These are phyloP conservation scores for Cutaneotrichosporon arboriforme DNA, from an alignment of 1,284 basidiomycete genomes.

Conservation along the genomic window DNA sequence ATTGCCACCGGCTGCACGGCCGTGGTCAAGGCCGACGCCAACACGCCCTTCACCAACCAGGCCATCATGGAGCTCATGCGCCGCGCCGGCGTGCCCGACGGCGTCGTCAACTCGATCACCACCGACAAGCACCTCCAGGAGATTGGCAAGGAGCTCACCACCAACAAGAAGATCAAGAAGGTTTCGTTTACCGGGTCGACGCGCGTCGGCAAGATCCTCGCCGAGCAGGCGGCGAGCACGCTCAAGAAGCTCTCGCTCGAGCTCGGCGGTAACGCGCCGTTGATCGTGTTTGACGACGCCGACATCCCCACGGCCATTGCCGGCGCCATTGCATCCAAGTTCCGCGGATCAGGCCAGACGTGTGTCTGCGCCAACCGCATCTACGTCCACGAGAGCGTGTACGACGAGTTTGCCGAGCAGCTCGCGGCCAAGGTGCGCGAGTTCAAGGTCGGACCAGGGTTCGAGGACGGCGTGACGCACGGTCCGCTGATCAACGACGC, in stretches of 20 bases:
- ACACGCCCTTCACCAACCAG: slow-evolving; percentile 90
- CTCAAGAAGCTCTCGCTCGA: slow-evolving; percentile 89
- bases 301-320: slow-evolving; percentile 91
- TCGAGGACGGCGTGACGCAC: slow-evolving; percentile 76
- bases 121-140: slow-evolving; percentile 40
- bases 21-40: slow-evolving; percentile 91
- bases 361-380: slow-evolving; percentile 49
- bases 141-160: slow-evolving; percentile 44
- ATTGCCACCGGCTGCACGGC: slow-evolving; percentile 92
- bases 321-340: slow-evolving; percentile 84
- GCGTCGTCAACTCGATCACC: slow-evolving; percentile 91
- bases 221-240: slow-evolving; percentile 73
- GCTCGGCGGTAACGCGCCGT: slow-evolving; percentile 46
- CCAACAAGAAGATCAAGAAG: slow-evolving; percentile 54
- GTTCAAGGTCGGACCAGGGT: slow-evolving; percentile 88
- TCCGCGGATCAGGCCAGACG: slow-evolving; percentile 87
- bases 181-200: slow-evolving; percentile 91
- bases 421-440: slow-evolving; percentile 58
- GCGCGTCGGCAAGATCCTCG: slow-evolving; percentile 82
- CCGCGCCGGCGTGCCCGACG: slow-evolving; percentile 86
- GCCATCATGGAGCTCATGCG: slow-evolving; percentile 65
- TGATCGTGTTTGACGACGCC: slow-evolving; percentile 85
- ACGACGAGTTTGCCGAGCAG: slow-evolving; percentile 43
- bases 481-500: slow-evolving; percentile 87
- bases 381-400: slow-evolving; percentile 45